A percentile compares a stretch with the other conserved stretches of the same genome.
Evolutionary conservation across 2,329 filamentous ascomycete species (phyloP).

Genomic region (Sarocladiaceae sp.): DNA sequence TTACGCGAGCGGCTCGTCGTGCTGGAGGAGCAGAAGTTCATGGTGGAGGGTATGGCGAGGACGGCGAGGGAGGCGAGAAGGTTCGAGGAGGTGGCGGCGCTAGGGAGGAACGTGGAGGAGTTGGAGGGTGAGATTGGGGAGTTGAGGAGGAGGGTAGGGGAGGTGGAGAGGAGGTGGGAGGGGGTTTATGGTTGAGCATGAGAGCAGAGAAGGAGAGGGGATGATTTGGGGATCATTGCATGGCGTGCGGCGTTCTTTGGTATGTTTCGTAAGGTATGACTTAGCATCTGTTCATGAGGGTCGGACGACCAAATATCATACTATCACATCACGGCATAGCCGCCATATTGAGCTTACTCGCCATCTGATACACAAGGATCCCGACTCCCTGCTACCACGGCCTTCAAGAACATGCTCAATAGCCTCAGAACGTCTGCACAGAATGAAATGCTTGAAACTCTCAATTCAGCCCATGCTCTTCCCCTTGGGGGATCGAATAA

Average conservation of each 20-base stretch:
- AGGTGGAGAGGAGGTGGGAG: constrained; percentile 56
- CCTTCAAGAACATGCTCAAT: too few relatives aligned
- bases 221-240: constrained; percentile 23
- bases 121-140: constrained; percentile 70
- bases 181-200: constrained; percentile 33
- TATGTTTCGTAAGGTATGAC: too few relatives aligned
- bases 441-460: neutral
- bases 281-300: too few relatives aligned
- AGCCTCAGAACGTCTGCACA: neutral
- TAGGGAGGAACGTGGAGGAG: constrained; percentile 77
- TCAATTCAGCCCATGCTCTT: too few relatives aligned
- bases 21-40: constrained; percentile 84
- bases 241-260: constrained; percentile 20
- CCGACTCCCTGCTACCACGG: too few relatives aligned
- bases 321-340: too few relatives aligned
- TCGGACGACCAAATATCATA: too few relatives aligned
- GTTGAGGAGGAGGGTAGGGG: constrained; percentile 57
- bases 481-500: too few relatives aligned
- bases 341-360: too few relatives aligned
- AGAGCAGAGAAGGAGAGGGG: neutral
- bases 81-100: constrained; percentile 79
- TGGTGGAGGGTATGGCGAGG: constrained; percentile 80
- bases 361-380: too few relatives aligned
- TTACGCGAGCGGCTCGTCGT: constrained; percentile 74
- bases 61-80: constrained; percentile 68